Evolutionary conservation across 1,284 basidiomycete species (phyloP), one percentile per base, ranked within the genome.

Genomic region (Rhodotorula sp.): DNA sequence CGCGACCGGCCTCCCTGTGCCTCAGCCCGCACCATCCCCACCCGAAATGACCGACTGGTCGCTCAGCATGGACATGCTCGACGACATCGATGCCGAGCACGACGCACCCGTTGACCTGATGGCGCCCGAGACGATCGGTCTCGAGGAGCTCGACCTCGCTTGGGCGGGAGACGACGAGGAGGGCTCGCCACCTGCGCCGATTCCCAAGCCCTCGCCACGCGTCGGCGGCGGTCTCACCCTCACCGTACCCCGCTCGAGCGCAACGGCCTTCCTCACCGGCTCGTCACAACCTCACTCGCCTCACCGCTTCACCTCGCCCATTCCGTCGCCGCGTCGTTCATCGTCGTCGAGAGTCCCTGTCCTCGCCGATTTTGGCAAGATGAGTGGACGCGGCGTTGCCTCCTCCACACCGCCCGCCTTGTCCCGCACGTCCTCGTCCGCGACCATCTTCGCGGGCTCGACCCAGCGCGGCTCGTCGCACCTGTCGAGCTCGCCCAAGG

Each of bases 81-180:
- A 73, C 37, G 72, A 73, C n/a, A 52, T 73, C 53, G 72, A 73
- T 5, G 46, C 37, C 18, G 72, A 73, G 37, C 59, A 67, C 28
- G 54, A 50, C 22, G 57, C 57, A 22, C 37, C 60, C 1, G 60
- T 56, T 44, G 73, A 74, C 64, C 58, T 74, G 0, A 62, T 72
- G 44, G 73, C 61, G 24, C 73, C 73, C n/a, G 73, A 74, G 56
- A 61, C 52, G 37, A 65, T 74, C 31, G 73, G 68, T 4, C 60
- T 74, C 13, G 70, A 72, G 22, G 70, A 74, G 62, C 66, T 74
- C 37, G 73, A 74, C 53, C 62, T 74, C 28, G 73, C 73, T 1
- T 74, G 73, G 73, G 53, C 71, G 3, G 65, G 67, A 7, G 65
- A 62, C 28, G 69, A 67, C 6, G 69, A 73, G n/a, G 71, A 69